A percentile compares a stretch with the other conserved stretches of the same genome.
These are phyloP conservation scores for Meyerozyma elateridarum DNA, from an alignment of 1,139 yeast species.

Conservation along the genomic window DNA sequence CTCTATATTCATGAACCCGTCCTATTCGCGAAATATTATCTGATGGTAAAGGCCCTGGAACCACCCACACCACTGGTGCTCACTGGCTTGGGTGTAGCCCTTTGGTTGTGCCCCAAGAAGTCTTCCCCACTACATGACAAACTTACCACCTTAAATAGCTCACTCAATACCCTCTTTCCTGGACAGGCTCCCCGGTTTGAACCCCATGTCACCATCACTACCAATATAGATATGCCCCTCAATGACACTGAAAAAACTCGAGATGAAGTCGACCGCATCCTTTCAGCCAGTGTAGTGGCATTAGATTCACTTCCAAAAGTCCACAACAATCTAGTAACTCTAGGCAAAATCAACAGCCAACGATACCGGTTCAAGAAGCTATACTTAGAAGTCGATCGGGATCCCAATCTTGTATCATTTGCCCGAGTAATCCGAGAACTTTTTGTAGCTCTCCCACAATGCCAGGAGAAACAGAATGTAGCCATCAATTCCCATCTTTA, in stretches of 20 bases:
- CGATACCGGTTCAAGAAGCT: slow-evolving; percentile 43
- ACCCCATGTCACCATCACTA: slow-evolving; percentile 75
- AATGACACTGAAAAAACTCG: slow-evolving; percentile 34
- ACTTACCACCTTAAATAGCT: slow-evolving; percentile 54
- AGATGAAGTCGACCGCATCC: slow-evolving; percentile 55
- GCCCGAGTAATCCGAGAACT: slow-evolving; percentile 69
- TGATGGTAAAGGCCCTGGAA: no score
- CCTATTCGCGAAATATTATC: no score
- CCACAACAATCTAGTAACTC: slow-evolving; percentile 32
- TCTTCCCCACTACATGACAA: slow-evolving; percentile 54
- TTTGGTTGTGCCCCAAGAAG: slow-evolving; percentile 73
- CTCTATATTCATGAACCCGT: no score
- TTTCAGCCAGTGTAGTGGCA: slow-evolving; percentile 66
- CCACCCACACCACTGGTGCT: no score
- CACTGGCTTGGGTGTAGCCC: slow-evolving; percentile 45
- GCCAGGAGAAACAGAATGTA: slow-evolving; percentile 32
- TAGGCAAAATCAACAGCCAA: slow-evolving; percentile 37
- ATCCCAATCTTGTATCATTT: slow-evolving; percentile 58
- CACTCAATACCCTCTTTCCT: slow-evolving; percentile 66
- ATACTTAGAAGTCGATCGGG: slow-evolving; percentile 50
- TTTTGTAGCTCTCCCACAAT: slow-evolving; percentile 47
- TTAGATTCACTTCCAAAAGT: slow-evolving; percentile 42
- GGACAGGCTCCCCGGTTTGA: slow-evolving; percentile 61
- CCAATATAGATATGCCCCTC: slow-evolving; percentile 46
- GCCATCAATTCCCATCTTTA: slow-evolving; percentile 38